Base-by-base conservation (phyloP, 257 asterid genomes). In the Rubia yunnanensis region DNA sequence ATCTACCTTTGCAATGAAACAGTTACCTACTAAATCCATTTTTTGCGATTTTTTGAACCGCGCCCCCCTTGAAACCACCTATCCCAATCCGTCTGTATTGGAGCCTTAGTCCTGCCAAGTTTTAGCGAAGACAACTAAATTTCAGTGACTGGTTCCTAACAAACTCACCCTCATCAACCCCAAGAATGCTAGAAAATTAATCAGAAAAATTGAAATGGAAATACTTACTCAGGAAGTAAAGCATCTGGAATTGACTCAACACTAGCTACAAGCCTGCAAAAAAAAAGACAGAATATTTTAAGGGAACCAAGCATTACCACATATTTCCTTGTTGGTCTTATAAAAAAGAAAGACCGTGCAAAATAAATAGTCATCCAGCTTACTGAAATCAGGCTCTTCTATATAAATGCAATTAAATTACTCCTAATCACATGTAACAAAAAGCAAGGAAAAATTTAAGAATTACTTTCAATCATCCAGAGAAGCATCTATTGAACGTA, bases 61-160 rank as follows among this genome's bases (percentile, higher is more conserved):
- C 82, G 89, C 31, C 91, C 91, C 23, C 96, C 96, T 80, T 88
- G 91, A 73, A 91, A 88, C 97, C 97, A 91, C 75, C 88, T 81
- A 20, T 87, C 97, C 97, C 97, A 90, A 18, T 82, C 84, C 6
- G 66, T 79, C 55, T 85, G 89, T 18, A 74, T 62, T 26, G 95
- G 95, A 7, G 87, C 94, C 78, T 76, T 81, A 1, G 88, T 87
- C 84, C 97, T 89, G 83, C 77, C 70, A 35, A 66, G 60, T 36
- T 24, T 41, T 54, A 54, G 27, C 20, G 7, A 36, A 26, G 10
- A 17, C 4, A 11, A 27, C 15, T 26, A 15, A 11, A 13, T 38
- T 34, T 7, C 38, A 31, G 35, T 31, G 9, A 36, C 5, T 10
- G 41, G 26, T 35, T 35, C 50, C 26, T 14, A 28, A 5, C 54